Percentiles rank a stretch among this genome's conserved stretches.
These are phyloP conservation scores for Inga oerstediana DNA, from an alignment of 306 rosid genomes.

Conservation along the genomic window DNA sequence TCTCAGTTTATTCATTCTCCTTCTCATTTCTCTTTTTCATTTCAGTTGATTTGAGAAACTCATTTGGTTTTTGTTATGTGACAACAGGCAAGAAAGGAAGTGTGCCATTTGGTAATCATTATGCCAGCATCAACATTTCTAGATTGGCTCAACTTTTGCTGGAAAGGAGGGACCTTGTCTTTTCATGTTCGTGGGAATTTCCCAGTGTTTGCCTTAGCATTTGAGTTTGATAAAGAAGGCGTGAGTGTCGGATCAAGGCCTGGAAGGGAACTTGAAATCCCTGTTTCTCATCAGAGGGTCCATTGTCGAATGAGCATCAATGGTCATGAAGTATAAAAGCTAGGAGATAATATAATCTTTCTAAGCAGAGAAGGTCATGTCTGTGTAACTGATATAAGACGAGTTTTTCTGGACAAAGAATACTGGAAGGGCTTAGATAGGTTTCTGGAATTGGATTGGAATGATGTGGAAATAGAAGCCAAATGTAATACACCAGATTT, in stretches of 20 bases:
- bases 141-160: background rate
- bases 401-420: background rate
- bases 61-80: background rate
- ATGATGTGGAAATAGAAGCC: background rate
- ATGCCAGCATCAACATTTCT: background rate
- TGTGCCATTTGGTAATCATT: background rate
- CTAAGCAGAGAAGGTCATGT: background rate
- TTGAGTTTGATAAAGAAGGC: background rate
- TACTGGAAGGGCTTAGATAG: background rate
- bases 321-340: background rate
- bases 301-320: background rate
- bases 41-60: background rate
- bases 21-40: background rate
- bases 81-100: background rate
- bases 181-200: background rate
- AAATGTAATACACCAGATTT: background rate
- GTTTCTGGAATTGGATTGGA: background rate
- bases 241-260: background rate
- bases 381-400: background rate
- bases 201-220: background rate
- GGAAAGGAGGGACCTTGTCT: background rate
- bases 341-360: background rate
- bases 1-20: slow-evolving; percentile 21
- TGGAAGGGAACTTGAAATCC: background rate
- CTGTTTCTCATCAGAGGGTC: background rate